These are phyloP conservation scores for Salvia rosmarinus DNA, from an alignment of 257 asterid species.

Conservation along the genomic window DNA sequence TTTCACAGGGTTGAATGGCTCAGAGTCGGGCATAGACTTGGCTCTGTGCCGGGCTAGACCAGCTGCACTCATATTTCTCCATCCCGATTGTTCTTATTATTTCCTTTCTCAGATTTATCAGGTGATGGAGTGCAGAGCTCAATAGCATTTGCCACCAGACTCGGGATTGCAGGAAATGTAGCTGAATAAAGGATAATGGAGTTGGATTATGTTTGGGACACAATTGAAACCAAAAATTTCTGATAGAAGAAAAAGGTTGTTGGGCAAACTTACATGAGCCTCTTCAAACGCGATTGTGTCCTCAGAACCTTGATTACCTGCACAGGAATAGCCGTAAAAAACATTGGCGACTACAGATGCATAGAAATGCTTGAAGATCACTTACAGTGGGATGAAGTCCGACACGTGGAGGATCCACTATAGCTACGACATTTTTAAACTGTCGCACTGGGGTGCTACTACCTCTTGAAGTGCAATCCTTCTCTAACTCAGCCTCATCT, in stretches of 20 bases:
- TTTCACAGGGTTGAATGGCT: slow-evolving; percentile 86
- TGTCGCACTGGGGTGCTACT: slow-evolving; percentile 39
- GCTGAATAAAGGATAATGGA: slow-evolving; percentile 51
- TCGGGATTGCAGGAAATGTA: slow-evolving; percentile 98
- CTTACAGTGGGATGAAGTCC: slow-evolving; percentile 99
- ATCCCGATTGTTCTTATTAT: slow-evolving; percentile 69
- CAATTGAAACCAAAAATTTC: slow-evolving; percentile 1
- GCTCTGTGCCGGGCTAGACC: slow-evolving; percentile 89
- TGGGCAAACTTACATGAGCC: slow-evolving; percentile 83
- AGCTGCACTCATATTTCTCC: slow-evolving; percentile 91
- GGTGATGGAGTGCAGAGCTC: slow-evolving; percentile 96
- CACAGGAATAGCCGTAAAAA: slow-evolving; percentile 22
- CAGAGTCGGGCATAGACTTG: slow-evolving; percentile 92
- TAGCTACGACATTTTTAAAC: slow-evolving; percentile 84
- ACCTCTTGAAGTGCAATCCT: slow-evolving; percentile 41
- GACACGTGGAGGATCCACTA: slow-evolving; percentile 98
- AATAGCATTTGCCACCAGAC: slow-evolving; percentile 95
- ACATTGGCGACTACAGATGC: neutral
- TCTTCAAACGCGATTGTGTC: slow-evolving; percentile 73
- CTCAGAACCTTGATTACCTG: slow-evolving; percentile 92
- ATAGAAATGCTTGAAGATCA: slow-evolving; percentile 31
- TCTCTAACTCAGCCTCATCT: slow-evolving; percentile 40
- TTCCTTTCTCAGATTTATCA: slow-evolving; percentile 60
- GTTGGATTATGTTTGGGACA: neutral
- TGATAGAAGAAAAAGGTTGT: neutral